Conservation (phyloP, 495 filamentous ascomycete species). For the Aspergillus olivimuriae region DNA sequence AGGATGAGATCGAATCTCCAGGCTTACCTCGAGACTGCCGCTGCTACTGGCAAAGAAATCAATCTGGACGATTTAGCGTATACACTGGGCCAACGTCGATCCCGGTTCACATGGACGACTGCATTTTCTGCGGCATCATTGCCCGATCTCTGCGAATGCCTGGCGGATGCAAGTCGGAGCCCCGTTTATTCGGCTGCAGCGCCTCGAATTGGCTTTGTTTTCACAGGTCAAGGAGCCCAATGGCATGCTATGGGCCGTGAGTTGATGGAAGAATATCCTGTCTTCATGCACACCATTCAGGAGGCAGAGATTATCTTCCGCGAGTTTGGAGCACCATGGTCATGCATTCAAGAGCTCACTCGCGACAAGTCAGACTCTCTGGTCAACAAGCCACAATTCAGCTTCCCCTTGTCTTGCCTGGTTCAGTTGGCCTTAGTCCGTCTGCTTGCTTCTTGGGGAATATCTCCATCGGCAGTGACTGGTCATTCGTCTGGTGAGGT, state of each 20-base stretch:
- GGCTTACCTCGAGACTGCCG: conserved; percentile 8
- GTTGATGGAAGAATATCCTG: conserved; percentile 24
- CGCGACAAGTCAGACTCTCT: conserved; percentile 1
- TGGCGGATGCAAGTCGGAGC: background rate
- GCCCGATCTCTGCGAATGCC: background rate
- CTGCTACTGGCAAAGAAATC: background rate
- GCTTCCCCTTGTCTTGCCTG: conserved; percentile 20
- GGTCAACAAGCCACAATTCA: conserved; percentile 11
- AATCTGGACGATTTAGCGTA: conserved; percentile 20
- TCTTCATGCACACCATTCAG: conserved; percentile 26
- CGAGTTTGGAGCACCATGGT: conserved; percentile 20
- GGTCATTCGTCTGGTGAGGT: conserved; percentile 63
- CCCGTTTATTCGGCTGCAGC: background rate
- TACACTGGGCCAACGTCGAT: conserved; percentile 21
- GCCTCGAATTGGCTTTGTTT: conserved; percentile 53
- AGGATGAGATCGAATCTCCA: conserved; percentile 2
- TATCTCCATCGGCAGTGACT: conserved; percentile 32
- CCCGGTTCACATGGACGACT: conserved; percentile 19
- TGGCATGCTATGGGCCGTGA: conserved; percentile 40
- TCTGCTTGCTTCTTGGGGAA: conserved; percentile 22
- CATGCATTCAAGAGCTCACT: conserved; percentile 9
- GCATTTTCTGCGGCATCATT: background rate
- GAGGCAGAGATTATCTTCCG: conserved; percentile 12
- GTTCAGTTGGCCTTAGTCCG: conserved; percentile 30
- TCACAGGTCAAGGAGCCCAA: conserved; percentile 66